Conservation (phyloP, 495 filamentous ascomycete genomes). For the Parmelia sp. region DNA sequence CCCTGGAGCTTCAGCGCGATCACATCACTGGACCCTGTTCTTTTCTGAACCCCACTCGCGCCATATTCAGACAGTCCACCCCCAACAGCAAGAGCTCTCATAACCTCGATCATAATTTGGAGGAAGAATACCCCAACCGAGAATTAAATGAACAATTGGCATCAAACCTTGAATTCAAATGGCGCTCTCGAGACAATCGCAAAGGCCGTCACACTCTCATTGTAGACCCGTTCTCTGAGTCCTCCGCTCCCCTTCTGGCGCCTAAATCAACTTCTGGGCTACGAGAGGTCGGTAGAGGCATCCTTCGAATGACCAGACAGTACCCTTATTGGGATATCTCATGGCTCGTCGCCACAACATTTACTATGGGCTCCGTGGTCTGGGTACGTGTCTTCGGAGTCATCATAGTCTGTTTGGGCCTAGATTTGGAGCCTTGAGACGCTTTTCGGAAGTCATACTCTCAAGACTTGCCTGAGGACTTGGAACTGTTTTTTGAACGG, state of each 20-base stretch:
- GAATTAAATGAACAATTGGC: conserved; percentile 15
- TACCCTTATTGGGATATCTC: conserved; percentile 66
- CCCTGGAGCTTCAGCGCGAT: conserved; percentile 16
- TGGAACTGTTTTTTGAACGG: too few relatives aligned
- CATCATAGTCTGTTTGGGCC: too few relatives aligned
- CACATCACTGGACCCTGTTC: conserved; percentile 36
- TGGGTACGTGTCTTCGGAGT: too few relatives aligned
- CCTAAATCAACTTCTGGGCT: conserved; percentile 43
- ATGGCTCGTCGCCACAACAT: conserved; percentile 57
- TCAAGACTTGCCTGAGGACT: too few relatives aligned
- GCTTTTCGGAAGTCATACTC: too few relatives aligned
- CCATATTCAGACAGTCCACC: conserved; percentile 28
- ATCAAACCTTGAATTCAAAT: conserved; percentile 37
- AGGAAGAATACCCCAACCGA: conserved; percentile 12
- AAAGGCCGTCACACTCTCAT: conserved; percentile 60
- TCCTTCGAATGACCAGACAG: conserved; percentile 49
- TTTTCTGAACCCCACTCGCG: conserved; percentile 48
- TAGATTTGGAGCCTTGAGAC: too few relatives aligned
- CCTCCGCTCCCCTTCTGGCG: conserved; percentile 28
- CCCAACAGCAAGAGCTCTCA: neutral
- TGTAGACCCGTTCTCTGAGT: conserved; percentile 33
- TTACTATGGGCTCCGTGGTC: conserved; percentile 57
- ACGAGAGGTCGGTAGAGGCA: conserved; percentile 35
- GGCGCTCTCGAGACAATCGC: conserved; percentile 64
- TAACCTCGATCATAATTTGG: neutral